phyloP scores from a whole-genome alignment of 306 rosid genomes.

The Lupinus albus region DNA sequence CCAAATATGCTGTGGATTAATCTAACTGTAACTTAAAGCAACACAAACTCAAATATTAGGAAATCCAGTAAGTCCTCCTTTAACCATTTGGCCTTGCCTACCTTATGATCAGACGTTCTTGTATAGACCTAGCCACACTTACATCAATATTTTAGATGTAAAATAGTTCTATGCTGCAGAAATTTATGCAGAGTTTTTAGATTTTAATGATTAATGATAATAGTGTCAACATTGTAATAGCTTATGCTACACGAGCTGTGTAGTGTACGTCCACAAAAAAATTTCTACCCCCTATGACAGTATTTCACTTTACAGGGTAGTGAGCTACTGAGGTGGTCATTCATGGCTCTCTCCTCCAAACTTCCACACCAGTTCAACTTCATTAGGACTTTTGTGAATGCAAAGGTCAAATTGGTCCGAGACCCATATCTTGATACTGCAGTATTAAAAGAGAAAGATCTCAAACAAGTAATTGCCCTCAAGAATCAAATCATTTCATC shows the following conservation, averaged over 20 bases:
- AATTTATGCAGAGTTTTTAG: neutral
- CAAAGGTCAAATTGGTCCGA: conserved; percentile 81
- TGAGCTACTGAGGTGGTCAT: conserved; percentile 35
- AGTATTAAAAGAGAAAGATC: conserved; percentile 75
- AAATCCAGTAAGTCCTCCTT: neutral
- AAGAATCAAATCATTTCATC: conserved; percentile 64
- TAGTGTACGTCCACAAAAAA: conserved; percentile 10
- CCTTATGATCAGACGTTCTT: conserved; percentile 2
- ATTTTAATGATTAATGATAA: neutral
- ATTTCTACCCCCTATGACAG: conserved; percentile 35
- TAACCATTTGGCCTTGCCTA: neutral
- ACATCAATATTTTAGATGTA: neutral
- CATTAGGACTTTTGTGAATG: conserved; percentile 61
- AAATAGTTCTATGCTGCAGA: neutral
- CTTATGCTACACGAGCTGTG: conserved; percentile 17
- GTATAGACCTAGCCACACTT: neutral
- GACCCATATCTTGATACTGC: conserved; percentile 72
- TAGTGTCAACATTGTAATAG: conserved; percentile 1
- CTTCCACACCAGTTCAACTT: conserved; percentile 50
- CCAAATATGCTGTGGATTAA: neutral
- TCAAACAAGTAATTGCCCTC: conserved; percentile 59
- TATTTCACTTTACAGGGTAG: conserved; percentile 46
- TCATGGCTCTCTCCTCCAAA: conserved; percentile 54
- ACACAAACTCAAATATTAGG: neutral
- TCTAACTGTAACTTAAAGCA: conserved; percentile 3